Evolutionary conservation across 2,329 filamentous ascomycete genomes (phyloP).

Genomic region (Emmonsiellopsis sp.): DNA sequence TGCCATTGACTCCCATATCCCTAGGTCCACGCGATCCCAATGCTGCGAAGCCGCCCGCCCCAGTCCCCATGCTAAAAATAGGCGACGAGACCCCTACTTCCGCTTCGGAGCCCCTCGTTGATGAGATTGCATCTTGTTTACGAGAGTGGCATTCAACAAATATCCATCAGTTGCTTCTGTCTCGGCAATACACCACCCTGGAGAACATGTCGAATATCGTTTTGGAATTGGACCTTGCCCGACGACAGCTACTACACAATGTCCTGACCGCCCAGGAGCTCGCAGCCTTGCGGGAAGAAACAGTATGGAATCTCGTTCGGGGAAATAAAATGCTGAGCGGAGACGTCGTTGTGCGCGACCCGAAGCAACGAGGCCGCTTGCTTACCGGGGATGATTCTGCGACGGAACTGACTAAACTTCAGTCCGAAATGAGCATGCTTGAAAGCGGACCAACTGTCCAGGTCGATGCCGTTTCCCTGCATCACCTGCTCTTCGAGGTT

Average conservation of each 20-base stretch:
- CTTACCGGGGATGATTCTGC: slow-evolving; percentile 89
- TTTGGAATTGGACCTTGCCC: slow-evolving; percentile 69
- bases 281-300: slow-evolving; percentile 68
- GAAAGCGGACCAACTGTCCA: slow-evolving; percentile 65
- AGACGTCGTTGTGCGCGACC: slow-evolving; percentile 90
- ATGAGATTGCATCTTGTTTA: slow-evolving; percentile 93
- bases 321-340: slow-evolving; percentile 92
- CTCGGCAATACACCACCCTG: slow-evolving; percentile 68
- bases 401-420: slow-evolving; percentile 79
- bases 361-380: slow-evolving; percentile 69
- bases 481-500: slow-evolving; percentile 79
- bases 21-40: slow-evolving; percentile 49
- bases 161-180: slow-evolving; percentile 80
- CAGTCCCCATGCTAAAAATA: slow-evolving; percentile 94
- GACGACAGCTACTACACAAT: slow-evolving; percentile 87
- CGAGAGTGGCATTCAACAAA: slow-evolving; percentile 98
- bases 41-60: slow-evolving; percentile 66
- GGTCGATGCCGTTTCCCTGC: slow-evolving; percentile 57
- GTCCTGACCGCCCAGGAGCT: slow-evolving; percentile 84
- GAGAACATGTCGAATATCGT: slow-evolving; percentile 76
- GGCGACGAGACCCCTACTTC: slow-evolving; percentile 94
- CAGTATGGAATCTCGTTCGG: slow-evolving; percentile 87
- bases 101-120: slow-evolving; percentile 77
- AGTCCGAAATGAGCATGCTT: slow-evolving; percentile 91
- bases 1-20: slow-evolving; percentile 26